Conservation (phyloP, 2,329 filamentous ascomycete species). For the Xylariaceae sp. region DNA sequence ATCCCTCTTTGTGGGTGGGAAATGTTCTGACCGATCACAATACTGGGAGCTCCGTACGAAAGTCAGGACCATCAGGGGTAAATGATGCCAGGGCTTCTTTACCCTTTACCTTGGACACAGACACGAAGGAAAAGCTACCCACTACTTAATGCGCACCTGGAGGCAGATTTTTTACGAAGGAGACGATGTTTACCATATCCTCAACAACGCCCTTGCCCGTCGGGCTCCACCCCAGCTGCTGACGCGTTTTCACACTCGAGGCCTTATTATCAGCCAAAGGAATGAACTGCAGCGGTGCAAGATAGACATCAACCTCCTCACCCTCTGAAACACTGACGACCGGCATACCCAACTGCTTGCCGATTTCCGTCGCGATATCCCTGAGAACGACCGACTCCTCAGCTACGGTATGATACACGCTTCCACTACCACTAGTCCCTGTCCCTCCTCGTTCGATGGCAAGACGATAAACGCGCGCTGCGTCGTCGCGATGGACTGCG, state of each 20-base stretch:
- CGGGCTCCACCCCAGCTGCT: slow-evolving; percentile 7
- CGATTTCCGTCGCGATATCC: slow-evolving; percentile 7
- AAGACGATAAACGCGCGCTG: slow-evolving; percentile 7
- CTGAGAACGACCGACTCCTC: slow-evolving; percentile 5
- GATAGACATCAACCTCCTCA: slow-evolving; percentile 1
- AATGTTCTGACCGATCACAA: too few relatives aligned
- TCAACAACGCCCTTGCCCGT: slow-evolving; percentile 3
- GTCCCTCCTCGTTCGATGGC: slow-evolving; percentile 5
- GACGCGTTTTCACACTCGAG: slow-evolving; percentile 7
- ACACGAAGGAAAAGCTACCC: too few relatives aligned
- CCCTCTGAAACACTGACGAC: background rate
- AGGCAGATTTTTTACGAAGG: background rate
- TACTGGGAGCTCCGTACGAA: too few relatives aligned
- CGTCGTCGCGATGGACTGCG: slow-evolving; percentile 6
- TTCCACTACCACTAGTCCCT: too few relatives aligned
- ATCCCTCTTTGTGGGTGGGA: too few relatives aligned
- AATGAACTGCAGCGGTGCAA: slow-evolving; percentile 2
- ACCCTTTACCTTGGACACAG: too few relatives aligned
- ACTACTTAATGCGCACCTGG: too few relatives aligned
- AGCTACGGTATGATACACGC: slow-evolving; percentile 8
- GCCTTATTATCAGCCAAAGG: slow-evolving; percentile 5
- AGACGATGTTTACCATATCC: background rate
- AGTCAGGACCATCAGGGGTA: too few relatives aligned
- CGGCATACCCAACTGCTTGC: slow-evolving; percentile 6
- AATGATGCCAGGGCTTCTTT: too few relatives aligned